Base-by-base conservation (phyloP, 176 grass and related monocot species). In the Typha latifolia region DNA sequence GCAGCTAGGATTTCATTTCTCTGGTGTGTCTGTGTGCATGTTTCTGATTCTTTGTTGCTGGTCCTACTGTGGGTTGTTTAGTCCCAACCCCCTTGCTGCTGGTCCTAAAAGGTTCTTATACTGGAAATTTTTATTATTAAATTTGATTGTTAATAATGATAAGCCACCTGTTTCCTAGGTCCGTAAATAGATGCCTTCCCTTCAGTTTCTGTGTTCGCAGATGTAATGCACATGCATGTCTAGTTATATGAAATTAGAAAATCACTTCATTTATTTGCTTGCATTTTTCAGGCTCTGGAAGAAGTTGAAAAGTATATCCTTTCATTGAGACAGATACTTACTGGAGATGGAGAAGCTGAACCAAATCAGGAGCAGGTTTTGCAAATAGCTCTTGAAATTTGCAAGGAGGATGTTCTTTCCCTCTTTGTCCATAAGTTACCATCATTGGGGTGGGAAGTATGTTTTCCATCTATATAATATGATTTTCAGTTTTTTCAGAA, bases 401-500 rank as follows among this genome's bases (percentile, higher is more conserved):
- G 86, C 86, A 90, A 90, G 78, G 85, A 87, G 61, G 86, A 68
- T 61, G 86, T 90, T 59, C 79, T 99, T 74, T 82, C 84, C 13
- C 86, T 93, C 57, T 90, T 99, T 74, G 79, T 99, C 66, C 83
- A 99, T 51, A 99, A 99, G 61, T 77, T 99, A 48, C 94, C 95
- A 69, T 87, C 89, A 48, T 85, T 99, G 73, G 79, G 81, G 32
- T 99, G 89, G 95, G 95, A 93, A 79, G 95, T 99, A 99, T 57
- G 74, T 27, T 62, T 61, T 77, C 22, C 37, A 70, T 57, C 61
- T 63, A 51, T 53, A 63, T 47, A 52, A 67, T 20, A 21, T 49
- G 52, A 70, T 24, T 14, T 13, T 48, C 14, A 9, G 16, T 57
- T 29, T 73, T 69, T 47, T 3, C 9, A 43, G 37, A 43, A 43